Base-by-base conservation (phyloP, 2,329 filamentous ascomycete species). In the Nothopassalora personata region DNA sequence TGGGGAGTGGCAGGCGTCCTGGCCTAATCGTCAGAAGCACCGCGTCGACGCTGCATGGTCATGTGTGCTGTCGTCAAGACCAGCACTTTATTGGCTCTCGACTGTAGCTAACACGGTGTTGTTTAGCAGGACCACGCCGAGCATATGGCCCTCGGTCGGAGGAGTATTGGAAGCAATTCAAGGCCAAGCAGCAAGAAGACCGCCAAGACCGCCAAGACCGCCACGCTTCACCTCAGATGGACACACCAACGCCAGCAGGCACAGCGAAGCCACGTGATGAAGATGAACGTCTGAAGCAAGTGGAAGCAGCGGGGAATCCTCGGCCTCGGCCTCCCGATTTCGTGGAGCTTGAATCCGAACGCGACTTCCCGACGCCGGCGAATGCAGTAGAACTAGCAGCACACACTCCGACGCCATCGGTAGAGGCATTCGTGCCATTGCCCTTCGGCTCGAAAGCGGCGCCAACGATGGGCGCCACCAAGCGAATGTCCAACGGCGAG, bases 401-500 rank as follows among this genome's bases (percentile, higher is more conserved):
- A 49, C 33, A 34, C 27, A 30, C 39, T 18, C 5, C 39, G n/a
- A 56, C 33, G 27, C 30, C 28, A 43, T 31, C 50, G 34, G 3
- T 43, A n/a, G 39, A 43, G 48, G 53, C 58, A 55, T 54, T 19
- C 34, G 52, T 54, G 58, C 53, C 48, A 7, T 46, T 54, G 58
- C 53, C 48, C 5, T 46, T 18, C 28, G 27, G 28, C 15, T 18
- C 47, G 2, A 13, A 45, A 5, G 15, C 31, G 31, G 19, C 15
- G 45, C 18, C 27, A 27, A 47, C 54, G 46, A 72, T 72, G 70
- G 69, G 66, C 54, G 69, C 69, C 47, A 64, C 62, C 5, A 71
- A 71, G 63, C 66, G 69, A 31, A 67, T 66, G 60, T 68, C 66
- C 28, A 67, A 71, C 57, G 70, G 70, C 62, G 70, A 72, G 58